Base-by-base conservation (phyloP, 495 filamentous ascomycete species). In the Penicillium pulvis region DNA sequence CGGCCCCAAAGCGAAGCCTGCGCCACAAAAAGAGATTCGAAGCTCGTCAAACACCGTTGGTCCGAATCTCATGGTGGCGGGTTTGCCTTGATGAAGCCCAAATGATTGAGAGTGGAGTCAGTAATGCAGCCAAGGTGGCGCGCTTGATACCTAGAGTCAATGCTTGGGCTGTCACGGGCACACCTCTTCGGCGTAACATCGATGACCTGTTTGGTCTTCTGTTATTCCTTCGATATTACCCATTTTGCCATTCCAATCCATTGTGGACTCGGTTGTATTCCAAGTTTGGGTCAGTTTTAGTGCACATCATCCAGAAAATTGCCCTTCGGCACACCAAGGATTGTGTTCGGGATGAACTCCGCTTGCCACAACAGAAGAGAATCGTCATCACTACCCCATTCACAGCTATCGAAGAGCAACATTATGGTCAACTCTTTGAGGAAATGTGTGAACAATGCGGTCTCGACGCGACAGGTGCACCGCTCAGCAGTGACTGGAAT, bases 11-110 rank as follows among this genome's bases (percentile, higher is more conserved):
- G 23, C 84, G 92, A 23, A 80, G 79, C 10, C 76, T 92, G 59
- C 85, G 94, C 19, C 77, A 87, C 28, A 71, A 79, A 54, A 86
- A 86, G 60, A 83, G 83, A 54, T 89, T 92, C 58, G 79, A 87
- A 49, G 80, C 85, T 23, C 80, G 80, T 24, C 85, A 82, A 26
- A 92, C 90, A 4, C 93, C 94, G 0, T 71, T 98, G 8, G 84
- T 90, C 31, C 79, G 87, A 36, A 81, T 96, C 4, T 85, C 78
- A 10, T 98, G 94, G 93, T 97, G 92, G 91, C 83, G 94, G 30
- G 85, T 97, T 2, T 93, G 91, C 58, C 82, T 97, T 3, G 94
- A 98, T 67, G 94, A 97, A 71, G 94, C 92, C 3, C 94, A 98
- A 68, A 96, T 96, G 89, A 83, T 97, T 35, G 93, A 96, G 56